These are phyloP conservation scores for Acanthamoeba lenticulata DNA, from an alignment of 208 protist species.

Conservation along the genomic window DNA sequence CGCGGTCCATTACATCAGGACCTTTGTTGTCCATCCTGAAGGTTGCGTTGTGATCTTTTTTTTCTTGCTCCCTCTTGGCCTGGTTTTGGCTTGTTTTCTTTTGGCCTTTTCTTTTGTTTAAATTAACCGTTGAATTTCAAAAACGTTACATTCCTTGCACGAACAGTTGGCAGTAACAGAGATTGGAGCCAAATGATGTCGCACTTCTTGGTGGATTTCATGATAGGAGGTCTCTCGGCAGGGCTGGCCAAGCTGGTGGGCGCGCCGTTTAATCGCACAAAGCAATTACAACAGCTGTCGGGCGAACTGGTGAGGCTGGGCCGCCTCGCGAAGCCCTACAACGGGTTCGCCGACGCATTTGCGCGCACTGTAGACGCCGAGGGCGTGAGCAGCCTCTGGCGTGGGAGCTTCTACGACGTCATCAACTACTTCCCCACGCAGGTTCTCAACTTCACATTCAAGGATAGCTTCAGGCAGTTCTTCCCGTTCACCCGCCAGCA, in stretches of 20 bases:
- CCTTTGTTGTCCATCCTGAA: no score
- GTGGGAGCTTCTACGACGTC: slow-evolving; percentile 96
- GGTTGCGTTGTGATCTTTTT: no score
- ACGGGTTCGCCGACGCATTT: slow-evolving; percentile 95
- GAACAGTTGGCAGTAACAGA: no score
- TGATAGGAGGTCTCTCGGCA: no score
- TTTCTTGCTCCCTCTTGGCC: no score
- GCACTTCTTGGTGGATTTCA: no score
- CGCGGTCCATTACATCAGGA: no score
- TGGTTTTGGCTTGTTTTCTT: no score
- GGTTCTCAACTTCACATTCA: slow-evolving; percentile 98
- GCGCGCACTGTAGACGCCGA: slow-evolving; percentile 91
- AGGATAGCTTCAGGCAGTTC: slow-evolving; percentile 95
- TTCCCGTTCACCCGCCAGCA: slow-evolving; percentile 87
- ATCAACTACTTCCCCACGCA: slow-evolving; percentile 98
- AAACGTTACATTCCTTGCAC: no score
- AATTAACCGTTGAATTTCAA: no score
- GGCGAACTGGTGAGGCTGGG: slow-evolving; percentile 66
- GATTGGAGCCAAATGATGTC: no score
- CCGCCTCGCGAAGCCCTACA: slow-evolving; percentile 86
- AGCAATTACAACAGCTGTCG: slow-evolving; percentile 94
- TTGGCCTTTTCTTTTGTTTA: no score
- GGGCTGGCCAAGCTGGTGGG: slow-evolving; percentile 91
- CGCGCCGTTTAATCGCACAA: slow-evolving; percentile 95
- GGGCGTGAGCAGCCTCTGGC: slow-evolving; percentile 93